Percentiles rank a stretch among this genome's conserved stretches.
Evolutionary conservation across 352 stramenopile species (phyloP).

Genomic region (Bremia lactucae): DNA sequence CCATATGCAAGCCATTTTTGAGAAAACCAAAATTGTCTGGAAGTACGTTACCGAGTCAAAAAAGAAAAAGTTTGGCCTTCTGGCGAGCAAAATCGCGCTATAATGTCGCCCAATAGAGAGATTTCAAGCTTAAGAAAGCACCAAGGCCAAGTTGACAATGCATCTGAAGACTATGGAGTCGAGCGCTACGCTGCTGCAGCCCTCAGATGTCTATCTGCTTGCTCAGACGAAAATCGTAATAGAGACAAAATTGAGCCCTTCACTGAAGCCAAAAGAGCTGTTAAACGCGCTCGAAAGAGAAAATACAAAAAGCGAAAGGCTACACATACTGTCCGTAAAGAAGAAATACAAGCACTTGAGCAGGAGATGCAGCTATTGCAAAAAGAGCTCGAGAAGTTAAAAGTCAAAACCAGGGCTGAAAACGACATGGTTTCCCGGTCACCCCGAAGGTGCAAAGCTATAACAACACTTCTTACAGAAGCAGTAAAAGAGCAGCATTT

Average conservation of each 20-base stretch:
- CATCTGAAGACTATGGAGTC: slow-evolving; percentile 10
- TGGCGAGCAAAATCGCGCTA: too few relatives aligned
- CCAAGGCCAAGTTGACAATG: too few relatives aligned
- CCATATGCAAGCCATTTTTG: too few relatives aligned
- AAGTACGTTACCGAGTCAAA: too few relatives aligned
- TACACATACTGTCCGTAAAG: slow-evolving; percentile 33
- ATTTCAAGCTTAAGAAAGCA: too few relatives aligned
- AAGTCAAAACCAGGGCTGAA: slow-evolving; percentile 21
- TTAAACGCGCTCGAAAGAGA: slow-evolving; percentile 10
- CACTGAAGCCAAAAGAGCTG: background rate
- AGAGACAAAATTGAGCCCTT: background rate
- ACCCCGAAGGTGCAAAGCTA: slow-evolving; percentile 4
- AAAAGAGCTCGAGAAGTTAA: slow-evolving; percentile 23
- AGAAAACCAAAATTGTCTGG: too few relatives aligned
- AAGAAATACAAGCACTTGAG: slow-evolving; percentile 27
- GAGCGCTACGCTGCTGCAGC: slow-evolving; percentile 17
- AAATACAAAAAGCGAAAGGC: slow-evolving; percentile 35
- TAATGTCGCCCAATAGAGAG: too few relatives aligned
- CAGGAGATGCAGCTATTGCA: slow-evolving; percentile 22
- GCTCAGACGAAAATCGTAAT: slow-evolving; percentile 4
- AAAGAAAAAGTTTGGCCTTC: too few relatives aligned
- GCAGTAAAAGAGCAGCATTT: slow-evolving; percentile 27
- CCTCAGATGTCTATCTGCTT: slow-evolving; percentile 9
- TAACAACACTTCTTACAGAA: slow-evolving; percentile 15
- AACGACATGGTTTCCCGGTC: slow-evolving; percentile 7